Evolutionary conservation across 106 monocot species (phyloP).

Genomic region (Xerophyta viscosa): DNA sequence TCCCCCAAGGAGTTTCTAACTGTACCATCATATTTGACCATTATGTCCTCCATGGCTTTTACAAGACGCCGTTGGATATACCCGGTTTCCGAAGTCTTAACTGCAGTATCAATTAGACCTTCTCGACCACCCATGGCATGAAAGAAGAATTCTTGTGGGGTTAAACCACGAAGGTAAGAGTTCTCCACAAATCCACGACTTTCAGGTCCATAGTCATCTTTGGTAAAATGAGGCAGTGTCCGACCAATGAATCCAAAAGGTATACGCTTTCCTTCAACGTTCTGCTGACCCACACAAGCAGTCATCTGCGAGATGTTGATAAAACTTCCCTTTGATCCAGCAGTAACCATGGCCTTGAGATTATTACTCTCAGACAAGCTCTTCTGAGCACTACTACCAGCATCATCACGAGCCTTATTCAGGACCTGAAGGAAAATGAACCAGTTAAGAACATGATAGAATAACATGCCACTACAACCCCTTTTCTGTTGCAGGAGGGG

Average conservation of each 20-base stretch:
- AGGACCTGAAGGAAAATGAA: slow-evolving; percentile 43
- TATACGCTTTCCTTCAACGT: slow-evolving; percentile 99
- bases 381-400: slow-evolving; percentile 93
- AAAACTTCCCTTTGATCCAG: slow-evolving; percentile 97
- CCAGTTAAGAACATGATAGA: background rate
- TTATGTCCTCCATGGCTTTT: slow-evolving; percentile 99
- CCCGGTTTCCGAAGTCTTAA: slow-evolving; percentile 98
- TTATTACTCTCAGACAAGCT: slow-evolving; percentile 98
- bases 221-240: slow-evolving; percentile 92
- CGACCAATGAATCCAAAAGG: slow-evolving; percentile 90
- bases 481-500: no score
- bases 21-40: slow-evolving; percentile 99
- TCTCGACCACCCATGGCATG: slow-evolving; percentile 99
- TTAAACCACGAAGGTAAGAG: slow-evolving; percentile 89
- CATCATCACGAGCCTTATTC: slow-evolving; percentile 99
- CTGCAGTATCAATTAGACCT: slow-evolving; percentile 98
- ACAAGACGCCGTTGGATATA: slow-evolving; percentile 96
- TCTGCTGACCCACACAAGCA: slow-evolving; percentile 99
- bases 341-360: slow-evolving; percentile 97
- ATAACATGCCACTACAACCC: background rate
- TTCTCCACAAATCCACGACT: slow-evolving; percentile 99
- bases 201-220: slow-evolving; percentile 95
- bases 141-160: slow-evolving; percentile 98
- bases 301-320: slow-evolving; percentile 99
- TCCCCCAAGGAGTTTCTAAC: slow-evolving; percentile 97